Evolutionary conservation across 2,329 filamentous ascomycete genomes (phyloP).

Genomic region (Paramyrothecium roridum): DNA sequence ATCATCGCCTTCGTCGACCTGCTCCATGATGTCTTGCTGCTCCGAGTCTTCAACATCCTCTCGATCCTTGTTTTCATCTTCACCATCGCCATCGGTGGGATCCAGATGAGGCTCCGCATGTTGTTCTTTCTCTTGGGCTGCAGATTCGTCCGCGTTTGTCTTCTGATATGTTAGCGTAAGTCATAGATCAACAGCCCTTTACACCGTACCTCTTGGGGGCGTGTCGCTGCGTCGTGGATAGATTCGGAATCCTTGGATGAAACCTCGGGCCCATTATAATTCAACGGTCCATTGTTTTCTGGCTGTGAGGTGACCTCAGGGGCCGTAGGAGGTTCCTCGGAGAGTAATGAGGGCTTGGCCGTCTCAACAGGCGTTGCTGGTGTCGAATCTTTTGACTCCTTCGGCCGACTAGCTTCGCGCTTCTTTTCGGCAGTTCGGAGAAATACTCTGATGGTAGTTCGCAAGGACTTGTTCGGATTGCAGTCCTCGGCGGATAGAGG

Average conservation of each 20-base stretch:
- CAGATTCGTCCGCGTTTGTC: not conserved
- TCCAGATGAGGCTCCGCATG: conserved; percentile 3
- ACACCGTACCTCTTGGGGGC: not conserved
- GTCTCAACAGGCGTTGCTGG: conserved; percentile 40
- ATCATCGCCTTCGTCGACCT: conserved; percentile 20
- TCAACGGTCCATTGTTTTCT: not conserved
- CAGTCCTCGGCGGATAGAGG: conserved; percentile 84
- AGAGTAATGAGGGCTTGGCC: conserved; percentile 26
- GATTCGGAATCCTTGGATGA: conserved; percentile 3
- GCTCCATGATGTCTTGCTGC: conserved; percentile 13
- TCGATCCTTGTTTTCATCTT: conserved; percentile 9
- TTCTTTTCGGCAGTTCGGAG: conserved; percentile 90
- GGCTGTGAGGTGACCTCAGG: conserved; percentile 15
- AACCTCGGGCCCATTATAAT: no score
- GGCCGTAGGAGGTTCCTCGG: conserved; percentile 12
- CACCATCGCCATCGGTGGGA: conserved; percentile 9
- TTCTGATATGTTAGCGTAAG: conserved; percentile 2
- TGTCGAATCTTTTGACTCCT: conserved; percentile 39
- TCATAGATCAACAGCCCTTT: not conserved
- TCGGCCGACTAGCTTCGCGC: conserved; percentile 61
- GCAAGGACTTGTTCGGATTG: conserved; percentile 84
- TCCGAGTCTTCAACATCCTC: conserved; percentile 14
- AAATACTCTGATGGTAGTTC: conserved; percentile 89
- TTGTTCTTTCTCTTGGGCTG: conserved; percentile 3
- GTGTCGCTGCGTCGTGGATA: conserved; percentile 11